Percentiles rank a stretch among this genome's conserved stretches.
These are phyloP conservation scores for Penicillium sp. DNA, from an alignment of 2,329 filamentous ascomycete species.

Conservation along the genomic window DNA sequence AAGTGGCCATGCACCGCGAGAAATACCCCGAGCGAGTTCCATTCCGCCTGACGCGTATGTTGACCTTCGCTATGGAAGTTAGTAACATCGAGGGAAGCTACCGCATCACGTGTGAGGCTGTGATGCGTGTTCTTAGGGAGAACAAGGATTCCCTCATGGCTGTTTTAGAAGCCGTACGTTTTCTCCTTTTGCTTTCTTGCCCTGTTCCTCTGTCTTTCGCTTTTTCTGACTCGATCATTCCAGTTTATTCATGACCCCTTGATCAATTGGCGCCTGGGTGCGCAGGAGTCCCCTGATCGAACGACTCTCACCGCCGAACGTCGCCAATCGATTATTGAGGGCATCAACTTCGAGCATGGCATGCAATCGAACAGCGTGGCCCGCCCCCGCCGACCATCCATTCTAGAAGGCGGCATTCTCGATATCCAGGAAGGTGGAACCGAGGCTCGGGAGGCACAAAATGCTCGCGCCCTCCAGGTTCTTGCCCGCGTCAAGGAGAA, in stretches of 20 bases:
- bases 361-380: slow-evolving; percentile 65
- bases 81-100: slow-evolving; percentile 99
- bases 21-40: slow-evolving; percentile 98
- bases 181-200: not conserved
- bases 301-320: slow-evolving; percentile 63
- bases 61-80: slow-evolving; percentile 99
- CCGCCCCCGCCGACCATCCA: slow-evolving; percentile 67
- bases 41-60: slow-evolving; percentile 96
- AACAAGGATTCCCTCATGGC: slow-evolving; percentile 99
- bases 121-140: slow-evolving; percentile 93
- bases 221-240: slow-evolving; percentile 10
- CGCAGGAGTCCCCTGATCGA: slow-evolving; percentile 61
- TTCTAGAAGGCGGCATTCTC: slow-evolving; percentile 60
- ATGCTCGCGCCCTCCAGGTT: slow-evolving; percentile 88
- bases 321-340: slow-evolving; percentile 59
- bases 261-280: slow-evolving; percentile 87
- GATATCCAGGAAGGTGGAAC: slow-evolving; percentile 45
- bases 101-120: slow-evolving; percentile 95
- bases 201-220: not conserved
- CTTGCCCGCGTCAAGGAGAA: slow-evolving; percentile 92
- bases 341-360: slow-evolving; percentile 51
- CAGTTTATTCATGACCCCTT: slow-evolving; percentile 99
- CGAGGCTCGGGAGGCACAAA: slow-evolving; percentile 74
- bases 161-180: slow-evolving; percentile 87
- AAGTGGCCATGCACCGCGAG: slow-evolving; percentile 98